phyloP scores from a whole-genome alignment of 2,329 filamentous ascomycete species.

The Arthrobotrys conoides region DNA sequence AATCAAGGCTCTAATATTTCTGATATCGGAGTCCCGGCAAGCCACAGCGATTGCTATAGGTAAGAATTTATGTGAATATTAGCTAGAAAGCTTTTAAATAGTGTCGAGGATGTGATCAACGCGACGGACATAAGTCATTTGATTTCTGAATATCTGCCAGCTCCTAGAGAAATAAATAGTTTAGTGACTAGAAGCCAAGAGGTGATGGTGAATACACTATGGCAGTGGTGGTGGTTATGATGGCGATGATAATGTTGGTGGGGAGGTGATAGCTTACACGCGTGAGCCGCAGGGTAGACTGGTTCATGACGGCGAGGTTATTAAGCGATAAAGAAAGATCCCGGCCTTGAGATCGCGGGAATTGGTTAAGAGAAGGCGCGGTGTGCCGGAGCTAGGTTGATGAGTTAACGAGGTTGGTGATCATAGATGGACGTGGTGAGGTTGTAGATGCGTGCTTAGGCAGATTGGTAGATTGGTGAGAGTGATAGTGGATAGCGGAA shows the following conservation, averaged over 20 bases:
- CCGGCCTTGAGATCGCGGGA: background rate
- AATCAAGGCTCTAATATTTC: conserved; percentile 87
- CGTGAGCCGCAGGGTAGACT: conserved; percentile 88
- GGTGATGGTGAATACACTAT: background rate
- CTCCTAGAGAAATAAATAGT: conserved; percentile 73
- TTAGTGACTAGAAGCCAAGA: background rate
- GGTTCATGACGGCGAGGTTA: conserved; percentile 78
- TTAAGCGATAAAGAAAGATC: background rate
- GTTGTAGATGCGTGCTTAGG: too few species aligned
- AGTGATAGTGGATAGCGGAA: background rate
- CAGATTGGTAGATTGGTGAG: background rate
- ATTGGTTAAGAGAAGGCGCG: background rate
- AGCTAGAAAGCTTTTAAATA: background rate
- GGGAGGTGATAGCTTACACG: conserved; percentile 73
- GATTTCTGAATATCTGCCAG: conserved; percentile 86
- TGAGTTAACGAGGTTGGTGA: background rate
- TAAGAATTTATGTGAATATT: background rate
- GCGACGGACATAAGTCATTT: conserved; percentile 81
- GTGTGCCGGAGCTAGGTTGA: background rate
- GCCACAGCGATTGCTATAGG: conserved; percentile 83
- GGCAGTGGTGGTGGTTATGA: background rate
- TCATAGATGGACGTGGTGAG: background rate
- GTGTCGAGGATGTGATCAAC: background rate
- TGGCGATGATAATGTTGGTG: conserved; percentile 53
- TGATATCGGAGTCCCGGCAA: conserved; percentile 88